These are phyloP conservation scores for Sphagnum contortum DNA, from an alignment of 225 moss, liverwort and hornwort species.

Conservation along the genomic window DNA sequence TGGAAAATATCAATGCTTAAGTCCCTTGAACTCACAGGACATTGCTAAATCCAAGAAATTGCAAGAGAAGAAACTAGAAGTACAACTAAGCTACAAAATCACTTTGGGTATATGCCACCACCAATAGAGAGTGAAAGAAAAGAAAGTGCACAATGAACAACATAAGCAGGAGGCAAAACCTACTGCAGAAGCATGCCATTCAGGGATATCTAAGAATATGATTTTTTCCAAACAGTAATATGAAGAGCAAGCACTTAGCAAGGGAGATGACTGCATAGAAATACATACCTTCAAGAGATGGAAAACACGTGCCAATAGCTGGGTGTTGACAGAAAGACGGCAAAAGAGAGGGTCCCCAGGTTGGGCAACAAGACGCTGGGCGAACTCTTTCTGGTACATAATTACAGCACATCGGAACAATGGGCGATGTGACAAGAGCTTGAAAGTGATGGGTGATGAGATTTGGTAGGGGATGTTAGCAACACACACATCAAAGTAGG, in stretches of 20 bases:
- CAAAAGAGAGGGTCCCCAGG: constrained; percentile 68
- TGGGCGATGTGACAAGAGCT: constrained; percentile 71
- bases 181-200: no score
- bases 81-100: no score
- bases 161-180: background rate
- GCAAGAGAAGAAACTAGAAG: background rate
- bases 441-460: constrained; percentile 77
- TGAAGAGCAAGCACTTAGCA: no score
- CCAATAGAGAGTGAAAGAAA: no score
- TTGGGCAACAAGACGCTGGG: constrained; percentile 71
- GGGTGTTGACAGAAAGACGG: constrained; percentile 73
- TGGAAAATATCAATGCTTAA: no score
- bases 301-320: constrained; percentile 66
- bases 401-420: constrained; percentile 77
- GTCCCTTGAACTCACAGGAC: no score
- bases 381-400: constrained; percentile 80
- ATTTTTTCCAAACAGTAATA: no score
- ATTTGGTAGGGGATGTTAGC: constrained; percentile 84
- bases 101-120: no score
- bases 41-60: background rate
- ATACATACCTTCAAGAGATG: constrained; percentile 59
- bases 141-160: no score
- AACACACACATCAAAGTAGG: constrained; percentile 80
- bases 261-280: no score
- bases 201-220: no score